Base-by-base conservation (phyloP, 2,329 filamentous ascomycete species). In the Arthrobotrys sphaeroides region DNA sequence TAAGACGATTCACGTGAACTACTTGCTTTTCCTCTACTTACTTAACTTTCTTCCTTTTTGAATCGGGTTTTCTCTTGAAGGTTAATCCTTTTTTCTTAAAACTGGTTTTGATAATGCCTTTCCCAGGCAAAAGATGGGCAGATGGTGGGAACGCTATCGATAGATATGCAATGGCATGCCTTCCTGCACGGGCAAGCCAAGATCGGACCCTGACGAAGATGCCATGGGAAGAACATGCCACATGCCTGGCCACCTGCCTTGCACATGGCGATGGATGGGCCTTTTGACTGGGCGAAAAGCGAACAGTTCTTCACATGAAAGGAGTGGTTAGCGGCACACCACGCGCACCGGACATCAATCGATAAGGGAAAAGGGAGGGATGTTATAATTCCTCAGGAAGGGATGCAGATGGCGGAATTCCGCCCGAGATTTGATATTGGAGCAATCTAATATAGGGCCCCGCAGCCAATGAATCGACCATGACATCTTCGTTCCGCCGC, bases 231-330 rank as follows among this genome's bases (percentile, higher is more conserved):
- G 22, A 22, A 26, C 16, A 38, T 47, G 59, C 47, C 67, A 64
- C 57, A 62, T 62, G 57, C 47, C 49, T 49, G 69, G 31, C 31
- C 61, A 66, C 20, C 45, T 47, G 45, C 28, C 26, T 42, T 13
- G 36, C 70, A 74, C 70, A 74, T 74, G 70, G 61, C 47, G 62
- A 68, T 10, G 47, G 57, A 74, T 62, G 28, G 24, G 62, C 45
- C 53, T 16, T 74, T 38, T 74, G n/a, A 74, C 62, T 68, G 70
- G 62, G 28, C 33, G 33, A 24, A 26, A 49, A 4, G 22, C 24
- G 10, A 20, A 16, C 28, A 26, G 40, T 45, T 53, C 47, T 60
- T 73, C 69, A 73, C 60, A 66, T 66, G 68, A 36, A 49, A 36
- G 40, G 24, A 22, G 24, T 6, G 49, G 31, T 36, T 51, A 16